Conservation (phyloP, 768 basidiomycete species). For the Amanita jacksonii region DNA sequence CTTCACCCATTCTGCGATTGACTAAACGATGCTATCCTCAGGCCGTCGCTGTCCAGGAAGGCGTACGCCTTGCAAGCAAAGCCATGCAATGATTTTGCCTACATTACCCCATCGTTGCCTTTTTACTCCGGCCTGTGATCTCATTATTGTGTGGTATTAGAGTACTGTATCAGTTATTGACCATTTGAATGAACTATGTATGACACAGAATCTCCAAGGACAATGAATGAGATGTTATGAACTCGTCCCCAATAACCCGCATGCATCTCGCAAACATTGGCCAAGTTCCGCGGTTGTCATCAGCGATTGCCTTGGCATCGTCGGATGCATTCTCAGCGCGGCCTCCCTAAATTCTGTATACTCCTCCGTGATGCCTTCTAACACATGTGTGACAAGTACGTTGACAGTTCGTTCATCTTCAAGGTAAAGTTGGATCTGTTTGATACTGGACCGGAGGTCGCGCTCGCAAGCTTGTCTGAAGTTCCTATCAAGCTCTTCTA, state of each 20-base stretch:
- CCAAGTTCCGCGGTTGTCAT: slow-evolving; percentile 28
- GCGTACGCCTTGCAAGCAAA: slow-evolving; percentile 53
- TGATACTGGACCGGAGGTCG: slow-evolving; percentile 45
- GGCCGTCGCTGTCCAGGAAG: slow-evolving; percentile 82
- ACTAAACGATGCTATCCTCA: slow-evolving; percentile 19
- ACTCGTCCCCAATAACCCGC: too few species aligned
- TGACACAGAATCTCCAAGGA: too few species aligned
- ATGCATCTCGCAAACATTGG: slow-evolving; percentile 28
- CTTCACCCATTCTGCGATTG: too few species aligned
- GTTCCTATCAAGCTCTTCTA: slow-evolving; percentile 36
- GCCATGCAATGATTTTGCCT: slow-evolving; percentile 25
- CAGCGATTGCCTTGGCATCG: slow-evolving; percentile 20
- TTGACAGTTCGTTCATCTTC: slow-evolving; percentile 70
- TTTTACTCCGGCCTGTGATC: too few species aligned
- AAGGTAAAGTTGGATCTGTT: slow-evolving; percentile 65
- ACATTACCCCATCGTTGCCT: background rate
- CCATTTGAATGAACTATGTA: too few species aligned
- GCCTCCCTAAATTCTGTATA: slow-evolving; percentile 69
- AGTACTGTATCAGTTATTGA: too few species aligned
- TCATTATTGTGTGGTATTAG: too few species aligned
- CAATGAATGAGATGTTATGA: too few species aligned
- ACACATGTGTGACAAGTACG: slow-evolving; percentile 69
- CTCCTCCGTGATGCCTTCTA: slow-evolving; percentile 63
- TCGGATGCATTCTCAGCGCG: slow-evolving; percentile 39
- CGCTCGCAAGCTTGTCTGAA: slow-evolving; percentile 49